phyloP scores from a whole-genome alignment of 371 early-diverging fungal species.

The Smittium mucronatum region DNA sequence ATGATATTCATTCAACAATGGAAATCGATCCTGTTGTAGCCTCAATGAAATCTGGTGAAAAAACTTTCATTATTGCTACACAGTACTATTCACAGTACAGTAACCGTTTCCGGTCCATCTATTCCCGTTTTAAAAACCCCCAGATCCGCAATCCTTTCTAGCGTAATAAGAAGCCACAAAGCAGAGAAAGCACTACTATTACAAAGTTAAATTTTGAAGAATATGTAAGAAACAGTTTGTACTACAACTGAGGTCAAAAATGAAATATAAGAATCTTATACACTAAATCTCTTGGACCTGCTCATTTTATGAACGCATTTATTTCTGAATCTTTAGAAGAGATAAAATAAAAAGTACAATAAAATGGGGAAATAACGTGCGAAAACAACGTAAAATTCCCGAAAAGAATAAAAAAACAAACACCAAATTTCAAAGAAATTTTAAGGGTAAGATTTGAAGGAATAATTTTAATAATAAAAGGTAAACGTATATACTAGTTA shows the following conservation, averaged over 20 bases:
- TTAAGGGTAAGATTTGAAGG: too few species aligned
- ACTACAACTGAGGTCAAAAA: background rate
- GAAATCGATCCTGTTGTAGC: background rate
- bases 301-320: background rate
- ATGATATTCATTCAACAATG: background rate
- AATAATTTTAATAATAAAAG: too few species aligned
- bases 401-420: too few species aligned
- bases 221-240: background rate
- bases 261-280: background rate
- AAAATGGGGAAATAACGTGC: background rate
- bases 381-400: background rate
- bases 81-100: too few species aligned
- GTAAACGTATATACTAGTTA: too few species aligned
- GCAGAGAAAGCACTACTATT: background rate
- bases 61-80: too few species aligned
- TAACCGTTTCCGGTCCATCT: background rate
- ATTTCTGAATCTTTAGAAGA: background rate
- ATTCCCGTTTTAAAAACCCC: background rate
- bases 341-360: background rate
- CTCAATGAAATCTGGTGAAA: too few species aligned
- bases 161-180: background rate
- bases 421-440: too few species aligned
- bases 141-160: background rate
- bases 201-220: background rate
- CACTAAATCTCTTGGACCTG: background rate